Percentiles rank a stretch among this genome's conserved stretches.
Conservation (phyloP, 2,329 filamentous ascomycete genomes). For the Aspergillus sp. region DNA sequence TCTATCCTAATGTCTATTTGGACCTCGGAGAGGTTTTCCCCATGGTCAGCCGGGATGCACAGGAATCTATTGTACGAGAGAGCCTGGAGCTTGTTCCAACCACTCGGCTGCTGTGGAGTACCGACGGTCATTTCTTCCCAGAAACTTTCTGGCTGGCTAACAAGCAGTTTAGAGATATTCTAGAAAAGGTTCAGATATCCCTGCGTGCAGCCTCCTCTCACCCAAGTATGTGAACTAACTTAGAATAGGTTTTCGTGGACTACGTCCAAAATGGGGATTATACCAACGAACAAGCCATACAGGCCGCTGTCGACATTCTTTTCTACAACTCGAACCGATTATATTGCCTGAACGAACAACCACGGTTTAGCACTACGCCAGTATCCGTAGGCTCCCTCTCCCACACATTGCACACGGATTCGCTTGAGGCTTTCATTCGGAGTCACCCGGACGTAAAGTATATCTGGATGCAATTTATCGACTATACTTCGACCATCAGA, state of each 20-base stretch:
- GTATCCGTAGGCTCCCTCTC: conserved; percentile 1
- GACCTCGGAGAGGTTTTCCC: conserved; percentile 84
- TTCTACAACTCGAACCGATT: conserved; percentile 77
- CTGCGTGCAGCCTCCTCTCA: conserved; percentile 17
- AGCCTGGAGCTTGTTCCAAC: conserved; percentile 73
- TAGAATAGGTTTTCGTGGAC: conserved; percentile 60
- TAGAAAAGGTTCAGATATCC: conserved; percentile 58
- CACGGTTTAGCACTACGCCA: conserved; percentile 18
- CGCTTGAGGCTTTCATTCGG: conserved; percentile 50
- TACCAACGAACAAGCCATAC: conserved; percentile 60
- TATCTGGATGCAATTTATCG: conserved; percentile 73
- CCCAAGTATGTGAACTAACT: not conserved
- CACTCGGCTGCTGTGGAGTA: conserved; percentile 76
- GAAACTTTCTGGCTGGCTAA: conserved; percentile 76
- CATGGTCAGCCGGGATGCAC: conserved; percentile 72
- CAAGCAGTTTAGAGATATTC: conserved; percentile 67
- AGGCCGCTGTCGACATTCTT: conserved; percentile 65
- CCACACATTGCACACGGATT: conserved; percentile 14
- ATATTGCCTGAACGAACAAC: conserved; percentile 59
- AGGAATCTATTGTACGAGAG: conserved; percentile 68
- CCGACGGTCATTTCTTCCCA: conserved; percentile 75
- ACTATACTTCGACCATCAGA: conserved; percentile 70
- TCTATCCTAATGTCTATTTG: conserved; percentile 77
- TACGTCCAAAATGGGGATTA: conserved; percentile 66
- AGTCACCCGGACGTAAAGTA: conserved; percentile 59